phyloP scores from a whole-genome alignment of 1,284 basidiomycete species.

The Microbotryum silenes-acaulis region DNA sequence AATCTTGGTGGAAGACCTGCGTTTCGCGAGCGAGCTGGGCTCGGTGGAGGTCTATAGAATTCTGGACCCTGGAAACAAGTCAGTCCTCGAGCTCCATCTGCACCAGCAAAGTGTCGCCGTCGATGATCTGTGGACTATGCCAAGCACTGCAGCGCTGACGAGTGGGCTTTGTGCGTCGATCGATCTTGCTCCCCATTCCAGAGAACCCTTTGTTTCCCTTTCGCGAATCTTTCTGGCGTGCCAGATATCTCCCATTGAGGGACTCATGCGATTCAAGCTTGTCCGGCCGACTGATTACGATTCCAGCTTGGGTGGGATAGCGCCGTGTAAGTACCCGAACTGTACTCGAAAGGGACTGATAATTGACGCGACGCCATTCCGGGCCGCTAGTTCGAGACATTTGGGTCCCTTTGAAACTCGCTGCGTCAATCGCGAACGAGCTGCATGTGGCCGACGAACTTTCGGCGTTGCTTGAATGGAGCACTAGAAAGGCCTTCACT shows the following conservation, averaged over 20 bases:
- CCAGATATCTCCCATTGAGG: constrained; percentile 17
- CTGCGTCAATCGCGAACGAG: constrained; percentile 2
- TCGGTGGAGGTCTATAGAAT: constrained; percentile 13
- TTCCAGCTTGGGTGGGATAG: constrained; percentile 17
- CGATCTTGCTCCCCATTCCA: neutral
- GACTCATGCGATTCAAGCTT: constrained; percentile 12
- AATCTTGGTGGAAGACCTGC: neutral
- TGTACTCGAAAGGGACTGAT: neutral
- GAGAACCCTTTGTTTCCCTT: constrained; percentile 27
- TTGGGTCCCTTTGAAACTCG: constrained; percentile 19
- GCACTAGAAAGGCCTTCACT: constrained; percentile 19
- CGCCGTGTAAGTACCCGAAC: constrained; percentile 13
- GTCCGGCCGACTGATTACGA: constrained; percentile 7
- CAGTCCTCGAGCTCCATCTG: neutral
- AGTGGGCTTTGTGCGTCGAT: neutral
- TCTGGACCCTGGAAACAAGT: constrained; percentile 26
- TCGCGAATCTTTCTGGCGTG: constrained; percentile 17
- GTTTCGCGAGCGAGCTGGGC: neutral
- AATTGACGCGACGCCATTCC: neutral
- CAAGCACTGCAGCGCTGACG: neutral
- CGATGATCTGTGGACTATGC: no score
- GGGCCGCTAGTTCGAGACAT: constrained; percentile 19
- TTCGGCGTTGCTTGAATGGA: constrained; percentile 20
- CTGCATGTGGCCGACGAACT: constrained; percentile 17
- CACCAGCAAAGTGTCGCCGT: no score